Percentiles rank a stretch among this genome's conserved stretches.
Conservation (phyloP, 306 rosid genomes). For the Lotus japonicus region DNA sequence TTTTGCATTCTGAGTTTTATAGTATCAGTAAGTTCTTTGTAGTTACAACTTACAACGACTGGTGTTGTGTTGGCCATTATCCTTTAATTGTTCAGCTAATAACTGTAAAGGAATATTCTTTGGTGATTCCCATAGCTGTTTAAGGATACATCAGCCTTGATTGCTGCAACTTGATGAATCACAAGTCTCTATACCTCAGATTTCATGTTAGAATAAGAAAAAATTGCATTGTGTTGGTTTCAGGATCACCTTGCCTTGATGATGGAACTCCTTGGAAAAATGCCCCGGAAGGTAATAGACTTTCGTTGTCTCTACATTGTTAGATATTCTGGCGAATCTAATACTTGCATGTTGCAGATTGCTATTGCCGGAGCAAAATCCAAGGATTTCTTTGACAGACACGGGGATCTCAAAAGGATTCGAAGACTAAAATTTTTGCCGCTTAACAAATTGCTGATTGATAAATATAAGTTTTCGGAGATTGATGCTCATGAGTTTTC, state of each 20-base stretch:
- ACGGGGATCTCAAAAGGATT: slow-evolving; percentile 90
- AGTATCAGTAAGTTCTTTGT: neutral
- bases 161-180: neutral
- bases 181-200: neutral
- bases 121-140: neutral
- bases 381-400: slow-evolving; percentile 84
- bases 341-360: slow-evolving; percentile 40
- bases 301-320: neutral
- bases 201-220: slow-evolving; percentile 5
- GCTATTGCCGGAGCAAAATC: slow-evolving; percentile 69
- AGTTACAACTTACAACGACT: neutral
- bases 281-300: slow-evolving; percentile 70
- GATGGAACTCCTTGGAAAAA: slow-evolving; percentile 99
- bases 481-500: slow-evolving; percentile 63
- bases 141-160: neutral
- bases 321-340: slow-evolving; percentile 16
- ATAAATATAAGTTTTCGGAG: slow-evolving; percentile 66
- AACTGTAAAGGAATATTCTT: neutral
- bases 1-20: neutral
- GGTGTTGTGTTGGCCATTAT: neutral
- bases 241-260: slow-evolving; percentile 98
- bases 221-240: slow-evolving; percentile 25
- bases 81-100: neutral
- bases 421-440: slow-evolving; percentile 88
- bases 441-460: slow-evolving; percentile 60